A percentile compares a stretch with the other conserved stretches of the same genome.
These are phyloP conservation scores for Trypanosoma boissoni DNA, from an alignment of 208 protist genomes.

Conservation along the genomic window DNA sequence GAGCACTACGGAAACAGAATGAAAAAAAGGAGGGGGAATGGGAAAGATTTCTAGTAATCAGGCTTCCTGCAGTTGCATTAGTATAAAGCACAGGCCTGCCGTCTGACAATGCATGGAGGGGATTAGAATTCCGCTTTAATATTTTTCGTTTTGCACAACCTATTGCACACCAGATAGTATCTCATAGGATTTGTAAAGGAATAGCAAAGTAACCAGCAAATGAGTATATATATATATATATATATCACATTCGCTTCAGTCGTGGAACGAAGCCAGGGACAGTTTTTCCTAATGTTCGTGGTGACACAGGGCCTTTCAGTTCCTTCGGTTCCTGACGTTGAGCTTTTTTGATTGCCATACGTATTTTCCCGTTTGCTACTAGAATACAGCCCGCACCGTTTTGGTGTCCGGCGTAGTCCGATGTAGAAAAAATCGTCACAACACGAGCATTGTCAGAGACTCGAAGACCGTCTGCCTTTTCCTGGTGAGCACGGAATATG, in stretches of 20 bases:
- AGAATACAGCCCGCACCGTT: slow-evolving; percentile 89
- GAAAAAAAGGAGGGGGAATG: background rate
- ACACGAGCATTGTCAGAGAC: slow-evolving; percentile 88
- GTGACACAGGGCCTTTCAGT: slow-evolving; percentile 58
- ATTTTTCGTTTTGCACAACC: no score
- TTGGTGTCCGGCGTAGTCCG: slow-evolving; percentile 89
- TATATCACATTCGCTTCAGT: slow-evolving; percentile 52
- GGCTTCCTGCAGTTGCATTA: no score
- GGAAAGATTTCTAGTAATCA: no score
- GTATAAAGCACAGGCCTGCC: no score
- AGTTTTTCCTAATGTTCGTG: slow-evolving; percentile 62
- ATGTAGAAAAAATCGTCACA: slow-evolving; percentile 92
- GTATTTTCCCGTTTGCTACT: slow-evolving; percentile 82
- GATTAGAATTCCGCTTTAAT: no score
- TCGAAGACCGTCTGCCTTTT: slow-evolving; percentile 89
- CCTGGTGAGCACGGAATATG: slow-evolving; percentile 93
- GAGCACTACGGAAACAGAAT: slow-evolving; percentile 1
- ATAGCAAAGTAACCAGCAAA: background rate
- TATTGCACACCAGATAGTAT: no score
- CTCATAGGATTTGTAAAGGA: no score
- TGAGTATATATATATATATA: background rate
- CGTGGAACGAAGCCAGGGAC: slow-evolving; percentile 63
- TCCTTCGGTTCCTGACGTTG: slow-evolving; percentile 58
- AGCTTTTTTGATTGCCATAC: slow-evolving; percentile 91
- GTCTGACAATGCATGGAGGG: no score